Evolutionary conservation across 2,329 filamentous ascomycete genomes (phyloP).

Genomic region (Penicillium freii): DNA sequence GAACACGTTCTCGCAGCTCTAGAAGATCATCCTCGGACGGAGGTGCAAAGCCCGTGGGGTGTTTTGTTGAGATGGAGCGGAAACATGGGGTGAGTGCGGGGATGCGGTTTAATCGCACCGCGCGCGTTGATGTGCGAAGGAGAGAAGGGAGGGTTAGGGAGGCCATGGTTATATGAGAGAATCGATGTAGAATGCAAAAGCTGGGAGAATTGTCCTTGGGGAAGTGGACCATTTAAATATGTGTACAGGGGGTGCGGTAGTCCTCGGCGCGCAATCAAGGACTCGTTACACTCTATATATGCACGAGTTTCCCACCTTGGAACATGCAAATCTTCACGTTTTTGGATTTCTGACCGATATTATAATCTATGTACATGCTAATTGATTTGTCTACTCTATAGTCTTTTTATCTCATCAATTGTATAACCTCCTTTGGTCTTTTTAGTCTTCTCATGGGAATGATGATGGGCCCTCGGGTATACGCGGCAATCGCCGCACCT

Average conservation of each 20-base stretch:
- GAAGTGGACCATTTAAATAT: constrained; percentile 1
- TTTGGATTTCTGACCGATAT: neutral
- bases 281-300: neutral
- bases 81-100: constrained; percentile 30
- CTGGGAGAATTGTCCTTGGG: neutral
- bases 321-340: neutral
- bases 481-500: constrained; percentile 48
- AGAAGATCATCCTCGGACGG: constrained; percentile 71
- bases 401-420: neutral
- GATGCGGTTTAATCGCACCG: constrained; percentile 30
- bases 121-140: constrained; percentile 34
- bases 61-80: constrained; percentile 63
- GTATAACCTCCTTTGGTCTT: neutral
- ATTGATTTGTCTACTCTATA: neutral
- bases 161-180: constrained; percentile 30
- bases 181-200: neutral
- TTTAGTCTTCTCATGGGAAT: neutral
- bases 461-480: constrained; percentile 38
- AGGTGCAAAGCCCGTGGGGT: constrained; percentile 62
- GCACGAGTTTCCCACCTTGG: neutral
- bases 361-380: neutral
- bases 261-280: constrained; percentile 18
- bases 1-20: constrained; percentile 78
- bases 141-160: constrained; percentile 33
- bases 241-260: constrained; percentile 15